Evolutionary conservation across 176 grass and related monocot species (phyloP), one percentile per base, ranked within the genome.

Genomic region (Sorghum bicolor): DNA sequence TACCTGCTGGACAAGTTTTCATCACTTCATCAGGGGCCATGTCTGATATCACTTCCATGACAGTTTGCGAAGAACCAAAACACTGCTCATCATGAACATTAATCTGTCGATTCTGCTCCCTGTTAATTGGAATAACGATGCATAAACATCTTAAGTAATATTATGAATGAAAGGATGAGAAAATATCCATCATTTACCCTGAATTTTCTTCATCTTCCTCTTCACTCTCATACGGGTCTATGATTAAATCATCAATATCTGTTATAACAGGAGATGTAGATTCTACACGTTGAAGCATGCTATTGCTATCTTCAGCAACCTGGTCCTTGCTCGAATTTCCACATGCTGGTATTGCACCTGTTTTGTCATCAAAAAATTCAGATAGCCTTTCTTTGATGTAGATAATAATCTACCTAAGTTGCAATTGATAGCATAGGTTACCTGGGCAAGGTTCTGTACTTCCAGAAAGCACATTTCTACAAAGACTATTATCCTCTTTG

Each of bases 171-270:
- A 85, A 55, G 24, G 33, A 68, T 68, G 22, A 33, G 16, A 33
- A 41, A 68, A 10, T 48, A 87, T 81, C 71, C 55, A 74, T 74
- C 40, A 60, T 44, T 83, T 90, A 95, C 93, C 79, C 88, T 9
- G 72, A 75, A 10, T 67, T 85, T n/a, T 93, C 91, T 19, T 86
- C 60, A 75, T 79, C 79, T 87, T 92, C 76, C 78, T 85, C 86
- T 70, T 90, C 86, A 73, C 67, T 84, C 80, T 82, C 88, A 53
- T 91, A 92, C 36, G 92, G 85, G 73, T 96, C 93, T 58, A 94
- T 86, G 62, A 96, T 92, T 83, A 99, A 92, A 86, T 89, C 93
- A 19, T 90, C 94, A 48, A 99, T 24, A 80, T 80, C 77, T 67
- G 62, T 80, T 36, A 80, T 41, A 80, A 47, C 17, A 79, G 61